Evolutionary conservation across 2,329 filamentous ascomycete genomes (phyloP).

Genomic region (Hypomyces perniciosus): DNA sequence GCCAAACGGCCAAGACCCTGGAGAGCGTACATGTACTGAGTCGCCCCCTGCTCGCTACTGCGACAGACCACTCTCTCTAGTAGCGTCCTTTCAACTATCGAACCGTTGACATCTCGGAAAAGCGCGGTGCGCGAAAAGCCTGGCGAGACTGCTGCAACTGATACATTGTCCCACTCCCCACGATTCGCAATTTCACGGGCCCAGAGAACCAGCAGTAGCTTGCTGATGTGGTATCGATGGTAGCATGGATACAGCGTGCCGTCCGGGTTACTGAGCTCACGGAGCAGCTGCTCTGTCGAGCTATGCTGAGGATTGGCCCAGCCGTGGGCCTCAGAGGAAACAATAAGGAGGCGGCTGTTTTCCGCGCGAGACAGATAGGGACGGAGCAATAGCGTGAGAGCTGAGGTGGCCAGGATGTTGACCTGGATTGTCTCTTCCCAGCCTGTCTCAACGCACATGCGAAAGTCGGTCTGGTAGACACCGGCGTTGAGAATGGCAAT

Average conservation of each 20-base stretch:
- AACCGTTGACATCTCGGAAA: background rate
- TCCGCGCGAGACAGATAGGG: background rate
- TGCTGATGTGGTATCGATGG: background rate
- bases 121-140: background rate
- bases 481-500: slow-evolving; percentile 31
- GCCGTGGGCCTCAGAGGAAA: background rate
- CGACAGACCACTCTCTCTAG: background rate
- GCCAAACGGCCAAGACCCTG: background rate
- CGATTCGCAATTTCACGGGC: background rate
- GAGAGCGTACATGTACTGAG: background rate
- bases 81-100: background rate
- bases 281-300: background rate
- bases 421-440: slow-evolving; percentile 29
- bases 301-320: background rate
- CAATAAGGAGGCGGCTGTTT: background rate
- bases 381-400: background rate
- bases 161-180: background rate
- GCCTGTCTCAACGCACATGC: slow-evolving; percentile 15
- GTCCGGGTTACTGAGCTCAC: background rate
- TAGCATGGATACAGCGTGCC: background rate
- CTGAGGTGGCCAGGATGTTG: slow-evolving; percentile 15
- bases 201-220: background rate
- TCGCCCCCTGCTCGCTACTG: background rate
- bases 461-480: slow-evolving; percentile 15
- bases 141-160: background rate